Evolutionary conservation across 768 basidiomycete species (phyloP), one percentile per base, ranked within the genome.

Genomic region (Tylopilus intermedius): DNA sequence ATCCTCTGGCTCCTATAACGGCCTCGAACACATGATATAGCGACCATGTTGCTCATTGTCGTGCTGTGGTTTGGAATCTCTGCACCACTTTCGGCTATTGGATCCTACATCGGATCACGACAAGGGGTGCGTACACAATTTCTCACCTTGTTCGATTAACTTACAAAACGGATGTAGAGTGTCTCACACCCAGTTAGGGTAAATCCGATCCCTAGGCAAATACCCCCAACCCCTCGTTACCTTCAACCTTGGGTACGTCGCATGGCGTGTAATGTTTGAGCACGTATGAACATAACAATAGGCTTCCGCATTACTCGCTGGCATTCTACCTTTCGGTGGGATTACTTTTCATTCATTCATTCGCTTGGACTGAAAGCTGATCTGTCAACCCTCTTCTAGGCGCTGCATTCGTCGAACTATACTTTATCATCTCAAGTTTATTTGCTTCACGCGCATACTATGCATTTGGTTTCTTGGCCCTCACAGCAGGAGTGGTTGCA

Each of bases 361-460:
- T 47, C 14, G 8, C 30, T 48, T 41, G 35, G 33, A 14, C 26
- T 18, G 50, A 39, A 51, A 21, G 37, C 18, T 45, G 5, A 54
- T 39, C n/a, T 11, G 35, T 39, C 22, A 5, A 40, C 24, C 18
- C 18, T 32, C 8, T 41, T 49, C n/a, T 51, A 90, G 89, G 92
- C 48, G 94, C 95, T 44, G 93, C 91, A 3, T 97, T 96, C 62
- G 90, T 97, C 56, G 95, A 97, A 68, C 72, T 96, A 10, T 96
- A 92, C 70, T 96, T 94, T 65, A 83, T 95, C 41, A 76, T 97
- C 53, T 90, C 92, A 11, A 89, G 86, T 62, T 76, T 97, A 26
- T 98, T 96, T 62, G 94, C 94, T 22, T 88, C 91, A 9, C 80
- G 90, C 32, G 89, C 88, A 42, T 95, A 94, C 72, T 97, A 96